Evolutionary conservation across 495 filamentous ascomycete species (phyloP).

Genomic region (Penicillium riverlandense): DNA sequence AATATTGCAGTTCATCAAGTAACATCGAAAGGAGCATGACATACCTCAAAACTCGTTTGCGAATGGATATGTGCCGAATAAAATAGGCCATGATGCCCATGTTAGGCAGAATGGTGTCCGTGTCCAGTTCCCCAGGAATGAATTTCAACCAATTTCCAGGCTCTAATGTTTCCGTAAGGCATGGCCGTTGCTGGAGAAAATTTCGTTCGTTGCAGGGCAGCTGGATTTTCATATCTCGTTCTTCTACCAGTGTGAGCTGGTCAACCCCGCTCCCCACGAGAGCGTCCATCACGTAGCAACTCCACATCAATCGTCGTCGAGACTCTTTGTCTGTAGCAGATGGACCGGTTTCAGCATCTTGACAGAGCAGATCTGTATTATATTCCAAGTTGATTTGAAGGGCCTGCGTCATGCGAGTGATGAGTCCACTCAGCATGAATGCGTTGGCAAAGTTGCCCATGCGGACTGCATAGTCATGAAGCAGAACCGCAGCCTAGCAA

Average conservation of each 20-base stretch:
- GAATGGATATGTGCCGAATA: conserved; percentile 22
- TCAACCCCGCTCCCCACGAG: conserved; percentile 28
- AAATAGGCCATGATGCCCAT: conserved; percentile 29
- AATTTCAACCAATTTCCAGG: conserved; percentile 18
- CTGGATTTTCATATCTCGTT: conserved; percentile 31
- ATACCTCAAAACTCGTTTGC: conserved; percentile 19
- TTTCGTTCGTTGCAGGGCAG: conserved; percentile 26
- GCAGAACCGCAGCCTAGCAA: conserved; percentile 18
- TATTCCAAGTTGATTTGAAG: conserved; percentile 31
- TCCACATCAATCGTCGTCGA: conserved; percentile 31
- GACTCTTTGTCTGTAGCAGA: conserved; percentile 19
- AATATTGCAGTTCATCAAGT: too few species aligned
- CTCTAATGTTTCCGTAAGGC: conserved; percentile 19
- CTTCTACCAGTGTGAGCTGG: conserved; percentile 24
- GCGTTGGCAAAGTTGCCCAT: conserved; percentile 29
- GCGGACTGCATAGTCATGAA: conserved; percentile 26
- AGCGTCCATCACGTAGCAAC: conserved; percentile 31
- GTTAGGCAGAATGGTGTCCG: conserved; percentile 8
- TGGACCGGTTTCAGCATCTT: conserved; percentile 10
- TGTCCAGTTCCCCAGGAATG: conserved; percentile 9
- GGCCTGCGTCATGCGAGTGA: conserved; percentile 29
- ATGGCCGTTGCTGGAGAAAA: conserved; percentile 19
- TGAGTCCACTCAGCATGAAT: conserved; percentile 30
- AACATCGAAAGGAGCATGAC: neutral
- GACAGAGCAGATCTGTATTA: conserved; percentile 27